Conservation (phyloP, 129 eudicot genomes). For the Pulicaria dysenterica region DNA sequence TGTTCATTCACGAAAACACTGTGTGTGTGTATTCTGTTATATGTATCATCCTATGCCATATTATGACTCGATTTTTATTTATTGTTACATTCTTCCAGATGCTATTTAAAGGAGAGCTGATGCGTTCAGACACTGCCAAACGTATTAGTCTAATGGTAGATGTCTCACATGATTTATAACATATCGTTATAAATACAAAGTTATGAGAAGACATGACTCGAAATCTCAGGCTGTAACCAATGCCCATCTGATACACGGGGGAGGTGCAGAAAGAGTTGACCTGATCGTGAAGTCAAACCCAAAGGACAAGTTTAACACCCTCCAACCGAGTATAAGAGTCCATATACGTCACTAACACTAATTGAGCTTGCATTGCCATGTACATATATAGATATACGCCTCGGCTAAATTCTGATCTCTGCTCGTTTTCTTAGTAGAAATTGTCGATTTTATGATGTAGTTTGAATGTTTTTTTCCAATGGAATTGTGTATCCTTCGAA, state of each 20-base stretch:
- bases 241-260: conserved; percentile 53
- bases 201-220: conserved; percentile 33
- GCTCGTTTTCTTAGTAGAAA: conserved; percentile 32
- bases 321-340: conserved; percentile 21
- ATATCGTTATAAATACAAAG: conserved; percentile 17
- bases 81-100: conserved; percentile 46
- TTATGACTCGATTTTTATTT: background rate
- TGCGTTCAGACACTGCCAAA: conserved; percentile 69
- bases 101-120: conserved; percentile 64
- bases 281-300: conserved; percentile 27
- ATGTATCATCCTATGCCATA: background rate
- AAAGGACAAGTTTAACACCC: conserved; percentile 22
- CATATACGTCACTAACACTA: conserved; percentile 19
- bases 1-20: background rate
- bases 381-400: conserved; percentile 36
- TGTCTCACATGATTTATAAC: conserved; percentile 71
- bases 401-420: conserved; percentile 21
- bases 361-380: conserved; percentile 11
- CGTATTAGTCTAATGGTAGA: conserved; percentile 70
- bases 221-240: conserved; percentile 44
- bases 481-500: conserved; percentile 11
- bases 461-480: background rate
- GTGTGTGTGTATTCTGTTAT: background rate
- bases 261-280: conserved; percentile 53
- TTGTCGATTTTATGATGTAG: conserved; percentile 38